Percentiles rank a stretch among this genome's conserved stretches.
These are phyloP conservation scores for Sistotremastrum niveocremeum DNA, from an alignment of 768 basidiomycete species.

Conservation along the genomic window DNA sequence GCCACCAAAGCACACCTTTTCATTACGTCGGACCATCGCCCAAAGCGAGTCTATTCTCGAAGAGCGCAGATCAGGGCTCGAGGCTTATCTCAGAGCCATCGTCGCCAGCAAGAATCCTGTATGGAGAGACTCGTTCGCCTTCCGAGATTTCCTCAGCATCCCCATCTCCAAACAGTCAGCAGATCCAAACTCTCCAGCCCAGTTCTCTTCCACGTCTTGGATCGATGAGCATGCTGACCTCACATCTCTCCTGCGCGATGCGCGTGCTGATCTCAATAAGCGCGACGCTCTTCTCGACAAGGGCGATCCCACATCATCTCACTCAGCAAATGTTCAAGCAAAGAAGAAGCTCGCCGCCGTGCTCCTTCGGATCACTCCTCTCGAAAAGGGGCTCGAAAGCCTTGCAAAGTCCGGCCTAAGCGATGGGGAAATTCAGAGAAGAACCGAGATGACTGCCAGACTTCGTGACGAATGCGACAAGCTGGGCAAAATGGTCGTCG, in stretches of 20 bases:
- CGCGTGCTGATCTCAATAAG: conserved; percentile 77
- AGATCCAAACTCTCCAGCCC: conserved; percentile 15
- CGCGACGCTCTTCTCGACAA: conserved; percentile 73
- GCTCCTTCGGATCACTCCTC: conserved; percentile 55
- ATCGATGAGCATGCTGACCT: conserved; percentile 78
- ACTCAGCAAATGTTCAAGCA: conserved; percentile 70
- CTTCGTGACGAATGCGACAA: conserved; percentile 88
- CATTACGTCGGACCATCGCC: conserved; percentile 44
- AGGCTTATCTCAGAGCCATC: conserved; percentile 78
- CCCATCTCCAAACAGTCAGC: conserved; percentile 47
- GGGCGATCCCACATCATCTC: conserved; percentile 60
- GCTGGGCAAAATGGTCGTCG: conserved; percentile 72
- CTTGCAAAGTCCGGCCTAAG: conserved; percentile 62
- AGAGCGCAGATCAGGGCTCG: conserved; percentile 65
- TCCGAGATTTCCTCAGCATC: conserved; percentile 79
- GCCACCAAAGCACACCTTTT: conserved; percentile 74
- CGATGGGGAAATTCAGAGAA: conserved; percentile 82
- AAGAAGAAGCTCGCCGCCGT: conserved; percentile 74
- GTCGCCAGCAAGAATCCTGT: conserved; percentile 64
- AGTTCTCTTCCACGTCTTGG: conserved; percentile 74
- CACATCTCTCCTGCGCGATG: conserved; percentile 60
- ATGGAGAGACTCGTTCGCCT: conserved; percentile 70
- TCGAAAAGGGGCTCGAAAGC: conserved; percentile 55
- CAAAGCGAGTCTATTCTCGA: conserved; percentile 51
- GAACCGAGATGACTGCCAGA: conserved; percentile 79